Percentiles rank a stretch among this genome's conserved stretches.
phyloP scores from a whole-genome alignment of 2,329 filamentous ascomycete species.

The Emydomyces testavorans region DNA sequence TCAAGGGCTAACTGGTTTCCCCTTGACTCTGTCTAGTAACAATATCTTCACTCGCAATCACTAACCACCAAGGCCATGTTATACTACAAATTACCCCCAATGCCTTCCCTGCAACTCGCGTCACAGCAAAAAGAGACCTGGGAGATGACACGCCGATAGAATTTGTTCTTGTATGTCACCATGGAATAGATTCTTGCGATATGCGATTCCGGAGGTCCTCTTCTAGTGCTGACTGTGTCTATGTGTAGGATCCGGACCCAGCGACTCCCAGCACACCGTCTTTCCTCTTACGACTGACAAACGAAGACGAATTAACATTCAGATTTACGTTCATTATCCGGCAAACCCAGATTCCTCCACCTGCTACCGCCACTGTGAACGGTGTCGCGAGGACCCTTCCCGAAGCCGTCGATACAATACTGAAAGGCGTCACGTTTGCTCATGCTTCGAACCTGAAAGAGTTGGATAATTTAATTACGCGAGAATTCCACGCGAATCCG shows the following conservation, averaged over 20 bases:
- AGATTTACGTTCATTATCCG: conserved; percentile 80
- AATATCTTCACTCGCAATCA: conserved; percentile 71
- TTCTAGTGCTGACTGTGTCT: conserved; percentile 10
- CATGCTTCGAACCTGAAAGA: conserved; percentile 77
- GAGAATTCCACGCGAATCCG: conserved; percentile 92
- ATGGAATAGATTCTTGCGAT: not conserved
- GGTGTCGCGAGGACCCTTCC: conserved; percentile 42
- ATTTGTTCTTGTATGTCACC: conserved; percentile 65
- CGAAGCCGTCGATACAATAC: conserved; percentile 54
- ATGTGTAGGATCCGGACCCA: conserved; percentile 62
- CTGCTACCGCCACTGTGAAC: conserved; percentile 42
- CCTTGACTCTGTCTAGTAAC: conserved; percentile 51
- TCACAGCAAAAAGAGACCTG: conserved; percentile 57
- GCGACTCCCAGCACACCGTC: conserved; percentile 39
- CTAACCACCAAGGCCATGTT: conserved; percentile 64
- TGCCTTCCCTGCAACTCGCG: conserved; percentile 70
- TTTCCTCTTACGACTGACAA: conserved; percentile 76
- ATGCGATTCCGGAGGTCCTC: not conserved
- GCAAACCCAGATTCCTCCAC: conserved; percentile 38
- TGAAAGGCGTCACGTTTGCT: conserved; percentile 84
- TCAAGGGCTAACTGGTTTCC: conserved; percentile 2
- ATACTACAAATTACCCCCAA: conserved; percentile 73
- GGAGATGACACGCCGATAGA: conserved; percentile 70
- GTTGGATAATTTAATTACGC: conserved; percentile 82
- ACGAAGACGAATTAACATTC: conserved; percentile 87